Evolutionary conservation across 2,329 filamentous ascomycete species (phyloP).

Genomic region (Aureobasidium sp.): DNA sequence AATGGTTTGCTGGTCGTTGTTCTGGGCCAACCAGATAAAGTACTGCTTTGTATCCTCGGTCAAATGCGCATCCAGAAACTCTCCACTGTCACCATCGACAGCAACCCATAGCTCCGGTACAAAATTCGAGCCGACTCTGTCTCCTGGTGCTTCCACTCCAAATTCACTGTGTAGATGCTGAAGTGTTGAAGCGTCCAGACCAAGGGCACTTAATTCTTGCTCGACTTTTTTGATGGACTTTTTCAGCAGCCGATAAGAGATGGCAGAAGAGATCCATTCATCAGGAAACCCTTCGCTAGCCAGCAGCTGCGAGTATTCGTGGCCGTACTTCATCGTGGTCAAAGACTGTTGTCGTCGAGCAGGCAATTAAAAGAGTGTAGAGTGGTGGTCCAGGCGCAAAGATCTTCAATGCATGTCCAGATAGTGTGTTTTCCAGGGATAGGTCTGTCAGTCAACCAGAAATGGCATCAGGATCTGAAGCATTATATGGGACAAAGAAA

Average conservation of each 20-base stretch:
- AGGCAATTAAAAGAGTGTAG: background rate
- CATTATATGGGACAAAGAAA: background rate
- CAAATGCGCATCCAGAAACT: slow-evolving; percentile 61
- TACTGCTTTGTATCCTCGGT: slow-evolving; percentile 58
- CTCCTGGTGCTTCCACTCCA: slow-evolving; percentile 21
- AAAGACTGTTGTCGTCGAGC: background rate
- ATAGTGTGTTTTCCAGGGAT: background rate
- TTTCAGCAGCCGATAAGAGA: slow-evolving; percentile 79
- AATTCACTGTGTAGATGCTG: slow-evolving; percentile 52
- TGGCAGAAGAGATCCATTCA: slow-evolving; percentile 64
- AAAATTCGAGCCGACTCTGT: slow-evolving; percentile 31
- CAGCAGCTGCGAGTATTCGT: slow-evolving; percentile 65
- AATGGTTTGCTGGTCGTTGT: background rate
- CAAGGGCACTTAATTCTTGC: slow-evolving; percentile 61
- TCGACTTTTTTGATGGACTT: slow-evolving; percentile 81
- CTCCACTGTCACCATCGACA: slow-evolving; percentile 59
- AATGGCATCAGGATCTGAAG: background rate
- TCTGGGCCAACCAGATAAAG: slow-evolving; percentile 43
- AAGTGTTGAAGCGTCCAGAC: slow-evolving; percentile 65
- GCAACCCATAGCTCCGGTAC: slow-evolving; percentile 64
- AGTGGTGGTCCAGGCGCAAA: background rate
- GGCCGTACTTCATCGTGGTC: slow-evolving; percentile 73
- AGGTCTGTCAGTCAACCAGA: background rate
- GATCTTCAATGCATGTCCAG: slow-evolving; percentile 7
- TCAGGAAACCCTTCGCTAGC: slow-evolving; percentile 66